phyloP scores from a whole-genome alignment of 2,329 filamentous ascomycete species.

The Myriangium duriaei region DNA sequence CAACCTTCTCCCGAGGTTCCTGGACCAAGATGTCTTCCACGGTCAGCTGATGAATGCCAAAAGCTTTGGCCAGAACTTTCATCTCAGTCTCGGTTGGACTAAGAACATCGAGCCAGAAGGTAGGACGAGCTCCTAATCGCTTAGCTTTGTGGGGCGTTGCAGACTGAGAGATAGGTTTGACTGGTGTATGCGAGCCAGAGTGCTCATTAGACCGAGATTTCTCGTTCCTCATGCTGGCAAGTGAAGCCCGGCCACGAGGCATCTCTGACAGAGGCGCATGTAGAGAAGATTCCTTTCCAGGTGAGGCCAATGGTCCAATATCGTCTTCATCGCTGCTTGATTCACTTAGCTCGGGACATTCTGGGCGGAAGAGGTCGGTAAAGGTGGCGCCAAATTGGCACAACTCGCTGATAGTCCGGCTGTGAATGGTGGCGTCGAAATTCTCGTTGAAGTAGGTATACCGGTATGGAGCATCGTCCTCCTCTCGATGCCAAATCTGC shows the following conservation, averaged over 20 bases:
- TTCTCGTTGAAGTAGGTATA: constrained; percentile 99
- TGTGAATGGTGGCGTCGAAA: constrained; percentile 89
- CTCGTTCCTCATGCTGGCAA: constrained; percentile 6
- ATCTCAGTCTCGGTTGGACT: constrained; percentile 89
- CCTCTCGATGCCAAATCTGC: constrained; percentile 72
- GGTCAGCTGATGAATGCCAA: constrained; percentile 90
- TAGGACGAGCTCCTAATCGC: constrained; percentile 63
- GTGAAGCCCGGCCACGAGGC: constrained; percentile 3
- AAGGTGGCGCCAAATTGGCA: constrained; percentile 77
- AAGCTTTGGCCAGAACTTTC: constrained; percentile 83
- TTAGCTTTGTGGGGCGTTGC: constrained; percentile 17
- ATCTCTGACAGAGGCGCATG: constrained; percentile 1
- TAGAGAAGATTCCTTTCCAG: constrained; percentile 5
- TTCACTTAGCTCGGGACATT: constrained; percentile 63
- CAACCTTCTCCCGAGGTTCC: constrained; percentile 94
- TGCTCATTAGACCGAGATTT: constrained; percentile 24
- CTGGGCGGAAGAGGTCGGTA: constrained; percentile 77
- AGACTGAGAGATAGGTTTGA: constrained; percentile 14
- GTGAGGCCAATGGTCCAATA: constrained; percentile 33
- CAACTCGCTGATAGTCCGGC: constrained; percentile 86
- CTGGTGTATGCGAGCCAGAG: constrained; percentile 19
- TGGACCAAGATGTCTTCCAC: constrained; percentile 96
- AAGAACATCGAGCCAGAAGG: constrained; percentile 93
- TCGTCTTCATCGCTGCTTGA: constrained; percentile 56
- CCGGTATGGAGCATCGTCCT: constrained; percentile 82